These are phyloP conservation scores for Aspergillus terreus DNA, from an alignment of 2,329 filamentous ascomycete species.

Conservation along the genomic window DNA sequence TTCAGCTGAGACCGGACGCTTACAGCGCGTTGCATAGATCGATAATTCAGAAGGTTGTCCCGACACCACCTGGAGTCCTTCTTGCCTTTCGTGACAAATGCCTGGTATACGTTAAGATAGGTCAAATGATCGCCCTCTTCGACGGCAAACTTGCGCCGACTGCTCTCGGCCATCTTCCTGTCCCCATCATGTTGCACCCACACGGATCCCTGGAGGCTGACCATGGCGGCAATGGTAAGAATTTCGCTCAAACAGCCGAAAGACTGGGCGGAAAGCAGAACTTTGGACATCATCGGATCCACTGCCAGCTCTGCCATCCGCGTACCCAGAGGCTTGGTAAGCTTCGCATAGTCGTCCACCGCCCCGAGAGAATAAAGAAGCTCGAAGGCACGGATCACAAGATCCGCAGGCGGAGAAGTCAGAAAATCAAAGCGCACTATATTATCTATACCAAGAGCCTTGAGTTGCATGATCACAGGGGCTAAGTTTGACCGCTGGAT, in stretches of 20 bases:
- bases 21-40: conserved; percentile 74
- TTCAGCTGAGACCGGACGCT: conserved; percentile 83
- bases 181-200: conserved; percentile 80
- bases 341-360: conserved; percentile 82
- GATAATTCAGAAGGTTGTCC: conserved; percentile 82
- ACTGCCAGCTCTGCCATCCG: conserved; percentile 92
- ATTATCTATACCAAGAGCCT: conserved; percentile 93
- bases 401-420: conserved; percentile 76
- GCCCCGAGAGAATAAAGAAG: conserved; percentile 82
- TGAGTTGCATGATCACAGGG: conserved; percentile 82
- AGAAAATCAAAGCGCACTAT: conserved; percentile 87
- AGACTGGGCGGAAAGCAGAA: conserved; percentile 67
- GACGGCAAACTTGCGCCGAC: conserved; percentile 77
- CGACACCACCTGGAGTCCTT: conserved; percentile 85
- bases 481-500: conserved; percentile 90
- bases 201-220: conserved; percentile 74
- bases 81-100: conserved; percentile 77
- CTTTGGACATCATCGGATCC: conserved; percentile 94
- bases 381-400: conserved; percentile 82
- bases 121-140: conserved; percentile 94
- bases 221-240: conserved; percentile 90
- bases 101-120: conserved; percentile 86
- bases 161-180: conserved; percentile 69
- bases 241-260: conserved; percentile 83
- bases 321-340: conserved; percentile 81